Percentiles rank a stretch among this genome's conserved stretches.
These are phyloP conservation scores for Cynanchum wilfordii DNA, from an alignment of 257 asterid species.

Conservation along the genomic window DNA sequence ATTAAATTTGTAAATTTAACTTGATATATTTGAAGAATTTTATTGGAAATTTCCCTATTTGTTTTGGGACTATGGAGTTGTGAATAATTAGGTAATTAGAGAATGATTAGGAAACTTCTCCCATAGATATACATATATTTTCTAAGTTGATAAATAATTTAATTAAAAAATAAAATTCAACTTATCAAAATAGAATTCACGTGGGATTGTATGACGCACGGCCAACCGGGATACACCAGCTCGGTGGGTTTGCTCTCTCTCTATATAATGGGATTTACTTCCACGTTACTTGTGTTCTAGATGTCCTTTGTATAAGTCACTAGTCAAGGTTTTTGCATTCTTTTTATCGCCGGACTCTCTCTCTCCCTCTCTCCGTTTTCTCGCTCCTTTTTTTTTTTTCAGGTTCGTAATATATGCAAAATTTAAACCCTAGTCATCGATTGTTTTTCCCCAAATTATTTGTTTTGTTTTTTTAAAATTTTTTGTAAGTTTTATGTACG, in stretches of 20 bases:
- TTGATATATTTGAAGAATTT: too few species aligned
- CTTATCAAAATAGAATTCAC: too few species aligned
- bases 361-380: not conserved
- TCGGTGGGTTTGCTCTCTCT: not conserved
- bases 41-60: too few species aligned
- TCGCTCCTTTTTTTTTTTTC: too few species aligned
- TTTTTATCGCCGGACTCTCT: not conserved
- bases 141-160: too few species aligned
- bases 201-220: not conserved
- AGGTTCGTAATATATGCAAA: slow-evolving; percentile 18
- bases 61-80: too few species aligned
- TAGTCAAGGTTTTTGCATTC: not conserved
- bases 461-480: not conserved
- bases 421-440: slow-evolving; percentile 11
- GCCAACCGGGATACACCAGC: not conserved
- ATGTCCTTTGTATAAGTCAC: not conserved
- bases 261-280: not conserved
- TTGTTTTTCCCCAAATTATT: not conserved
- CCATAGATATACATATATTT: too few species aligned
- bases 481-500: too few species aligned
- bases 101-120: too few species aligned
- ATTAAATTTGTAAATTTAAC: too few species aligned
- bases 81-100: too few species aligned
- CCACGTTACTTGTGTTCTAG: not conserved
- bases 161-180: too few species aligned